phyloP scores from a whole-genome alignment of 805 yeast genomes.

The Yamadazyma laniorum region DNA sequence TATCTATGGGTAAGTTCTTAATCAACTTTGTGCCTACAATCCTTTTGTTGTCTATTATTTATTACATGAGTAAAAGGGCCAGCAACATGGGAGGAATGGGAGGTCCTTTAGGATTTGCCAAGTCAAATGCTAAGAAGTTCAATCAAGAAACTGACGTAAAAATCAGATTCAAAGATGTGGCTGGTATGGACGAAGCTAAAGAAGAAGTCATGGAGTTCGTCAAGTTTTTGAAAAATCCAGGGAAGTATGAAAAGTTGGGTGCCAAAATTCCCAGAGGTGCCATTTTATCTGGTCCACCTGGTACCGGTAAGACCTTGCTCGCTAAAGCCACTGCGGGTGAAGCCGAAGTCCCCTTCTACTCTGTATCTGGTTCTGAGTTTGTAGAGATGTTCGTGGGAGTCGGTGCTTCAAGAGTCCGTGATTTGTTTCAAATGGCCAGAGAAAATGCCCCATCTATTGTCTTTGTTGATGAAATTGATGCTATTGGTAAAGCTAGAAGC shows the following conservation, averaged over 20 bases:
- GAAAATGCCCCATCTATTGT: constrained; percentile 88
- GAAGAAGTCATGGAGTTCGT: constrained; percentile 96
- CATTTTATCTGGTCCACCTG: constrained; percentile 91
- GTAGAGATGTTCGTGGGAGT: constrained; percentile 98
- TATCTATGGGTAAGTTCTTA: constrained; percentile 59
- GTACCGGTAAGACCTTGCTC: constrained; percentile 90
- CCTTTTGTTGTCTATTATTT: constrained; percentile 82
- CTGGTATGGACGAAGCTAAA: constrained; percentile 93
- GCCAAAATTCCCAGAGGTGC: constrained; percentile 97
- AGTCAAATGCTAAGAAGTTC: constrained; percentile 75
- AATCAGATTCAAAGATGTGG: constrained; percentile 83
- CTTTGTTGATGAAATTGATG: constrained; percentile 93
- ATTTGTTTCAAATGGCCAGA: constrained; percentile 84
- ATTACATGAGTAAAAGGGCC: constrained; percentile 67
- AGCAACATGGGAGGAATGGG: constrained; percentile 40
- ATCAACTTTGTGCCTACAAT: constrained; percentile 86
- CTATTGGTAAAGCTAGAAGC: constrained; percentile 83
- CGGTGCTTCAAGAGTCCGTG: constrained; percentile 94
- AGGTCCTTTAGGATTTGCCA: constrained; percentile 75
- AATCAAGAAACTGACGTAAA: constrained; percentile 82
- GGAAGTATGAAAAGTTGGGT: constrained; percentile 80
- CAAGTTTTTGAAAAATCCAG: constrained; percentile 79
- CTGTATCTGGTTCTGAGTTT: constrained; percentile 91
- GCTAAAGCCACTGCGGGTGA: constrained; percentile 98
- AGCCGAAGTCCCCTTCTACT: constrained; percentile 89